These are phyloP conservation scores for Magnusiomyces suaveolens DNA, from an alignment of 1,139 yeast species.

Conservation along the genomic window DNA sequence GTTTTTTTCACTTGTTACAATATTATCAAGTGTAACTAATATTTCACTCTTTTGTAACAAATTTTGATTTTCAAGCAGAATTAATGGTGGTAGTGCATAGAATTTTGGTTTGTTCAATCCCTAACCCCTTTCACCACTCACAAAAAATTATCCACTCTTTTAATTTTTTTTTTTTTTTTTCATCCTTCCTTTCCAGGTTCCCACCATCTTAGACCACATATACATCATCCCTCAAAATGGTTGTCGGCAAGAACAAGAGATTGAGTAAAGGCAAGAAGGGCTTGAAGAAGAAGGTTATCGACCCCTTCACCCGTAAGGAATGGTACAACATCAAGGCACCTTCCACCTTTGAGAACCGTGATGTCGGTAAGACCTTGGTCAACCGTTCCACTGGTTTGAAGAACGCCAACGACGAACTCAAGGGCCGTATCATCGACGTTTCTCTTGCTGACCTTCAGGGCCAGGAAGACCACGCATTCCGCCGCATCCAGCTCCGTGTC, in stretches of 20 bases:
- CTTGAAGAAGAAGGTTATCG: constrained; percentile 89
- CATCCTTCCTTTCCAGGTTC: background rate
- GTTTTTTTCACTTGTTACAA: too few relatives aligned
- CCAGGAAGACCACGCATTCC: constrained; percentile 86
- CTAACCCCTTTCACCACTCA: too few relatives aligned
- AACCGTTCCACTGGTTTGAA: constrained; percentile 88
- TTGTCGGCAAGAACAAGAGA: constrained; percentile 96
- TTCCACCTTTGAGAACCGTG: constrained; percentile 86
- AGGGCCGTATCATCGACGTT: constrained; percentile 84
- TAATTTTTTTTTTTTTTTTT: constrained; percentile 4
- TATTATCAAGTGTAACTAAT: too few relatives aligned
- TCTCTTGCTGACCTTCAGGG: constrained; percentile 86
- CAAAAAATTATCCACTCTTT: too few relatives aligned
- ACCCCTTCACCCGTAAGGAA: constrained; percentile 92
- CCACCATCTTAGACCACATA: constrained; percentile 3
- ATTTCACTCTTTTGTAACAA: too few relatives aligned
- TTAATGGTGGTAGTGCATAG: too few relatives aligned
- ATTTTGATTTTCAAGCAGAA: too few relatives aligned
- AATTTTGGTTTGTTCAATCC: too few relatives aligned
- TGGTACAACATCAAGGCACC: constrained; percentile 96
- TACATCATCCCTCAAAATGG: constrained; percentile 40
- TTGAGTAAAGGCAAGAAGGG: constrained; percentile 94
- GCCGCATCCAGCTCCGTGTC: constrained; percentile 81
- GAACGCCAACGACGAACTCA: constrained; percentile 85
- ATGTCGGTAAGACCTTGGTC: constrained; percentile 88